Percentiles rank a stretch among this genome's conserved stretches.
These are phyloP conservation scores for Didymella exigua DNA, from an alignment of 2,329 filamentous ascomycete genomes.

Conservation along the genomic window DNA sequence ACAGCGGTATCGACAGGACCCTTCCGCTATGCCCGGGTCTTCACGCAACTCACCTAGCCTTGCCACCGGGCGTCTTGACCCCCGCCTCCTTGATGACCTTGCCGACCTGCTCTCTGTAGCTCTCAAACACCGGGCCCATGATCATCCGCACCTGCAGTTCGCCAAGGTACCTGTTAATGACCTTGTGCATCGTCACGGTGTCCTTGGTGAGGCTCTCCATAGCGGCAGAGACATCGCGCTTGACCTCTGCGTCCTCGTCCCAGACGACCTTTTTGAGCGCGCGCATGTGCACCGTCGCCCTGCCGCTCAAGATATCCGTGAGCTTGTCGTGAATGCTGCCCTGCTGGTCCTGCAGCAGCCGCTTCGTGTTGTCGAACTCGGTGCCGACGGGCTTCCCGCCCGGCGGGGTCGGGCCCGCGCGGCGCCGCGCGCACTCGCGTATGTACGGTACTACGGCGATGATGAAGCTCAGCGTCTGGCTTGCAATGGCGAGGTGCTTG, in stretches of 20 bases:
- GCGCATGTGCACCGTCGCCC: slow-evolving; percentile 74
- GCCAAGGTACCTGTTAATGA: slow-evolving; percentile 79
- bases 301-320: slow-evolving; percentile 86
- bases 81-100: slow-evolving; percentile 69
- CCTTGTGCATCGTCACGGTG: slow-evolving; percentile 81
- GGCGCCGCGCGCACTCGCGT: slow-evolving; percentile 86
- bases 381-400: slow-evolving; percentile 59
- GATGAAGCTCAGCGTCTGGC: slow-evolving; percentile 86
- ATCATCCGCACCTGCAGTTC: slow-evolving; percentile 79
- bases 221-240: slow-evolving; percentile 64
- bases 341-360: slow-evolving; percentile 86
- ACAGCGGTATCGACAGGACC: too few relatives aligned
- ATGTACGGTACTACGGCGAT: slow-evolving; percentile 87
- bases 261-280: slow-evolving; percentile 77
- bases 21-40: too few relatives aligned
- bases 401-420: slow-evolving; percentile 52
- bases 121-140: slow-evolving; percentile 82
- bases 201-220: slow-evolving; percentile 90
- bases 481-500: slow-evolving; percentile 89
- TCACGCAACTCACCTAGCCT: slow-evolving; percentile 66
- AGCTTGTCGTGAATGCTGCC: slow-evolving; percentile 90
- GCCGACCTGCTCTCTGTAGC: slow-evolving; percentile 80
- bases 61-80: slow-evolving; percentile 70
- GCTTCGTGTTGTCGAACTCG: slow-evolving; percentile 87
- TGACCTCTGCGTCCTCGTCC: slow-evolving; percentile 59